Evolutionary conservation across 805 yeast species (phyloP), one percentile per base, ranked within the genome.

Genomic region (Saccharomyces mikatae): DNA sequence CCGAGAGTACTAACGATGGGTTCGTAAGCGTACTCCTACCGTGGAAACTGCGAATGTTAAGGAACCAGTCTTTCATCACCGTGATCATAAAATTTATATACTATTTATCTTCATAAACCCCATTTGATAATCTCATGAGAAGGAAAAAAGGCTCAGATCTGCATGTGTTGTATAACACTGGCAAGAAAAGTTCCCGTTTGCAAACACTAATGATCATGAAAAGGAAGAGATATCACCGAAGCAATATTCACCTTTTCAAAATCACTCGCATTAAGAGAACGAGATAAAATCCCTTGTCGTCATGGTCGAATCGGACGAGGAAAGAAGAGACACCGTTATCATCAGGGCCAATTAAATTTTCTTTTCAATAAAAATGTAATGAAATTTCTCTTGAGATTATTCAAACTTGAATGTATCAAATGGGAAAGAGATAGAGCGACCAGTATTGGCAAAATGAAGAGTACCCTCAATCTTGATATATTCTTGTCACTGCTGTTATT

Each of bases 11-110:
- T 67, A 66, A 80, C 79, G 84, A 78, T 86, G 87, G 91, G 91
- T 84, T 86, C 89, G 73, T 73, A 74, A 74, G 74, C 79, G 90
- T 83, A 82, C 78, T 82, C 73, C 87, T 86, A 85, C 91, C 94
- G 94, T 81, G 92, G 91, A 86, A 86, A 86, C 94, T 86, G 94
- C 92, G 94, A 86, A 86, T 86, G 94, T 84, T 79, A 66, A 67
- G 71, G 74, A 76, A 77, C 44, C 84, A 83, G 73, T 74, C 76
- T 76, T 82, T 86, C 91, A 86, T 86, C 94, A 86, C 76, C 67
- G 82, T 71, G 68, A 64, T 58, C 54, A 46, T 41, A 50, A 49
- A 50, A 24, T 13, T 30, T 21, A 26, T n/a, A 32, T n/a, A 36
- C n/a, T 27, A 13, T 36, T 10, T 8, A n/a, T 22, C 24, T 27